Evolutionary conservation across 2,329 filamentous ascomycete genomes (phyloP).

Genomic region (Sarocladiaceae sp.): DNA sequence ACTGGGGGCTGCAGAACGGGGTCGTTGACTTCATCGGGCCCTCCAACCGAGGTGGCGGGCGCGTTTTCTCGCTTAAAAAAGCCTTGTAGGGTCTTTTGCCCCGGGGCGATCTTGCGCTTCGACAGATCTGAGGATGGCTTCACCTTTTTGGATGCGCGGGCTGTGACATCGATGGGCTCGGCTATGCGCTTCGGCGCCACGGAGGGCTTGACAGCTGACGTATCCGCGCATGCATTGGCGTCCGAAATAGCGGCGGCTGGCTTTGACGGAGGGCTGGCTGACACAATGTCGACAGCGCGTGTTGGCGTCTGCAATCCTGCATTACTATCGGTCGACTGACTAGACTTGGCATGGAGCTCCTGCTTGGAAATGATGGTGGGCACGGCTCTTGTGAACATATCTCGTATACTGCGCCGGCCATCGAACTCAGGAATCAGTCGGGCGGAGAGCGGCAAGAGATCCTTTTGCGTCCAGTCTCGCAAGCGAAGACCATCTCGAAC

Average conservation of each 20-base stretch:
- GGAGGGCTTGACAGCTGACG: not conserved
- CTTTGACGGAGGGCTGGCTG: not conserved
- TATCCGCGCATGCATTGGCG: not conserved
- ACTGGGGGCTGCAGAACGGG: not conserved
- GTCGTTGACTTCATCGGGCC: not conserved
- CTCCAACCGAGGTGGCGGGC: not conserved
- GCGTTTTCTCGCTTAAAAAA: slow-evolving; percentile 64
- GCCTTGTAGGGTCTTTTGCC: slow-evolving; percentile 60
- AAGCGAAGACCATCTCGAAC: slow-evolving; percentile 62
- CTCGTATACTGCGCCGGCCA: slow-evolving; percentile 75
- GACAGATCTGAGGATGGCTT: not conserved
- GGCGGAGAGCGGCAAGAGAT: slow-evolving; percentile 68
- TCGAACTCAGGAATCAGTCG: slow-evolving; percentile 85
- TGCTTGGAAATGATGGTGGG: slow-evolving; percentile 9
- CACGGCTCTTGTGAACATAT: slow-evolving; percentile 66
- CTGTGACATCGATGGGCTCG: not conserved
- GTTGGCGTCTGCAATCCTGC: not conserved
- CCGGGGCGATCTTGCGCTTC: slow-evolving; percentile 26
- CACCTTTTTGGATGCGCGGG: not conserved
- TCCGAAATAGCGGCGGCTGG: not conserved
- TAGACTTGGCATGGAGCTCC: not conserved
- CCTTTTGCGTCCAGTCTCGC: slow-evolving; percentile 59
- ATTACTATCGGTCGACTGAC: too few species aligned
- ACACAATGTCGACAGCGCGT: not conserved
- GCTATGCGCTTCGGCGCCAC: not conserved